Percentiles rank a stretch among this genome's conserved stretches.
Evolutionary conservation across 108 stramenopile species (phyloP).

Genomic region (Cafeteria roenbergensis): DNA sequence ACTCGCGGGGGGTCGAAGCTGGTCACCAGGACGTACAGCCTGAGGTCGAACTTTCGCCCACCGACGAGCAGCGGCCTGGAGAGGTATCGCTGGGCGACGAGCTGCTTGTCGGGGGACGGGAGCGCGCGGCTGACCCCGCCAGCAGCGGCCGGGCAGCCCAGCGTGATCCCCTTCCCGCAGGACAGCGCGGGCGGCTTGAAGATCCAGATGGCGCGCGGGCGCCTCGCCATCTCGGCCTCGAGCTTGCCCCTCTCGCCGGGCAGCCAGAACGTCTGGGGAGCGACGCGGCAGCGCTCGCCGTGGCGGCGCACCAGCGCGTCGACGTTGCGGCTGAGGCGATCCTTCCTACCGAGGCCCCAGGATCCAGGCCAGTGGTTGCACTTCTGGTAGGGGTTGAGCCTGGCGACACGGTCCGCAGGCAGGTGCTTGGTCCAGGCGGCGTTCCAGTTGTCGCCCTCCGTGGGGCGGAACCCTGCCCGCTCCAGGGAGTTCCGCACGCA

Average conservation of each 20-base stretch:
- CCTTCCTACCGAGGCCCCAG: slow-evolving; percentile 52
- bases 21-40: slow-evolving; percentile 43
- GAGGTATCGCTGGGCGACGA: slow-evolving; percentile 22
- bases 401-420: slow-evolving; percentile 4
- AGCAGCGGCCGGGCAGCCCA: slow-evolving; percentile 28
- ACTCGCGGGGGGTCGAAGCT: slow-evolving; percentile 31
- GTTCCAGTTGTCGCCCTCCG: not conserved
- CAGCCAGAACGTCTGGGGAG: slow-evolving; percentile 40
- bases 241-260: slow-evolving; percentile 26
- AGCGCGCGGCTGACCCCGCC: slow-evolving; percentile 8
- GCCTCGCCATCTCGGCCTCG: not conserved
- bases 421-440: slow-evolving; percentile 15
- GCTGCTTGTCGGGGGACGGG: slow-evolving; percentile 10
- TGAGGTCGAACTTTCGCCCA: slow-evolving; percentile 42
- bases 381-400: slow-evolving; percentile 35
- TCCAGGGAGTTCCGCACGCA: slow-evolving; percentile 2
- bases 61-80: slow-evolving; percentile 34
- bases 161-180: slow-evolving; percentile 39
- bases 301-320: not conserved
- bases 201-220: slow-evolving; percentile 23
- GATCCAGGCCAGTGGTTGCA: slow-evolving; percentile 48
- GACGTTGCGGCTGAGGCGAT: slow-evolving; percentile 31
- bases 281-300: slow-evolving; percentile 19
- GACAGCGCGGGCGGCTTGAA: slow-evolving; percentile 40
- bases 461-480: not conserved